These are phyloP conservation scores for Fusarium duplospermum DNA, from an alignment of 2,329 filamentous ascomycete genomes.

Conservation along the genomic window DNA sequence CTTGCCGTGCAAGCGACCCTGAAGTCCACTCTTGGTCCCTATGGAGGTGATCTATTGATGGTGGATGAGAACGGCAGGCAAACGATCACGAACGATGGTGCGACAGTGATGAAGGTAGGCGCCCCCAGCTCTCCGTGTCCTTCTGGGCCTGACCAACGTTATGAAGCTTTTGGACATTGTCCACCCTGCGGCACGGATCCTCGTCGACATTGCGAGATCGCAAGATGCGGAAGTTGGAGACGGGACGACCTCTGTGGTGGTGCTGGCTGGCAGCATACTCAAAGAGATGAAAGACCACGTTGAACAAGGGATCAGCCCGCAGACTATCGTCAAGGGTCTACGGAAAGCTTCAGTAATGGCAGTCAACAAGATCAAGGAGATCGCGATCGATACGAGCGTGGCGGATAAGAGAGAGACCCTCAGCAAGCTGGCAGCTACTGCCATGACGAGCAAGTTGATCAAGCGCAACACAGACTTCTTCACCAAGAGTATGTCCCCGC, in stretches of 20 bases:
- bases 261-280: constrained; percentile 95
- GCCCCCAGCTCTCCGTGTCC: background rate
- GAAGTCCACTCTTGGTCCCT: constrained; percentile 94
- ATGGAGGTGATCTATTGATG: constrained; percentile 95
- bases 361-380: constrained; percentile 99
- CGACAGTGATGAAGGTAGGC: constrained; percentile 95
- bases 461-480: constrained; percentile 98
- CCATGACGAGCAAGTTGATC: constrained; percentile 99
- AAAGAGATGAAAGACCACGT: constrained; percentile 97
- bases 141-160: background rate
- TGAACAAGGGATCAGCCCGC: constrained; percentile 95
- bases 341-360: constrained; percentile 89
- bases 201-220: constrained; percentile 97
- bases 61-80: constrained; percentile 95
- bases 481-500: constrained; percentile 82
- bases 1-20: constrained; percentile 95
- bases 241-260: constrained; percentile 96
- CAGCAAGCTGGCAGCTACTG: constrained; percentile 88
- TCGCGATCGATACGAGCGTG: constrained; percentile 87
- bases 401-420: constrained; percentile 88
- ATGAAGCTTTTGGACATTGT: constrained; percentile 93
- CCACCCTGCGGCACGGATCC: constrained; percentile 94
- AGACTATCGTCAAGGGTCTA: constrained; percentile 96
- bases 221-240: constrained; percentile 99
- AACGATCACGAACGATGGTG: constrained; percentile 99